A percentile compares a stretch with the other conserved stretches of the same genome.
Evolutionary conservation across 139 green algal genomes (phyloP).

Genomic region (Pleodorina starrii): DNA sequence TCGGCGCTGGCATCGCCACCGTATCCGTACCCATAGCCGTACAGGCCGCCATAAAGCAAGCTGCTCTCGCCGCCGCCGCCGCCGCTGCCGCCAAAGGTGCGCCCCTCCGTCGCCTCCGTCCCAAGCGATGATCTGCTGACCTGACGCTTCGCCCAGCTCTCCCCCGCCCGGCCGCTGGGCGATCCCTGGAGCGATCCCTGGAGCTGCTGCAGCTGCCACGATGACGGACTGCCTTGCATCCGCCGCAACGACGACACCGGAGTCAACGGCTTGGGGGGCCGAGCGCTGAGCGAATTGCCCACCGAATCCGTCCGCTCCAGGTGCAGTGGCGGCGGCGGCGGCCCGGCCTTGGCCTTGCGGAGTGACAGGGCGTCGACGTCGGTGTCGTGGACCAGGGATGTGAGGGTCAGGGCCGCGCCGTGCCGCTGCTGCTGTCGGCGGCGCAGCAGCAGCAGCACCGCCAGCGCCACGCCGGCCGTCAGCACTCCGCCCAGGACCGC

Average conservation of each 20-base stretch:
- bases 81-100: too few species aligned
- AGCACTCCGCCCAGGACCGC: neutral
- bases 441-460: neutral
- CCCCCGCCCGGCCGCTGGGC: too few species aligned
- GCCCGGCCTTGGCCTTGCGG: neutral
- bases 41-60: too few species aligned
- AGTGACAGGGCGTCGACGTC: neutral
- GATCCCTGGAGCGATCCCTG: too few species aligned
- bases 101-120: too few species aligned
- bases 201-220: too few species aligned
- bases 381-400: neutral
- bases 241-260: neutral
- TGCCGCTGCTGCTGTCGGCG: neutral
- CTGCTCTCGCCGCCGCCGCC: too few species aligned
- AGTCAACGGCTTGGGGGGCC: neutral
- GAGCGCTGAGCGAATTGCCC: neutral
- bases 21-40: too few species aligned
- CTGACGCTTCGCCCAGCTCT: too few species aligned
- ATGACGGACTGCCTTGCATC: too few species aligned
- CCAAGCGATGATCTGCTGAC: too few species aligned
- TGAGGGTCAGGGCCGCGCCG: neutral
- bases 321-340: neutral
- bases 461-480: neutral
- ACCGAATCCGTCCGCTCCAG: neutral
- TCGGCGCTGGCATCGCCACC: too few species aligned